These are phyloP conservation scores for Stagonosporopsis cucurbitacearum DNA, from an alignment of 2,329 filamentous ascomycete genomes.

Conservation along the genomic window DNA sequence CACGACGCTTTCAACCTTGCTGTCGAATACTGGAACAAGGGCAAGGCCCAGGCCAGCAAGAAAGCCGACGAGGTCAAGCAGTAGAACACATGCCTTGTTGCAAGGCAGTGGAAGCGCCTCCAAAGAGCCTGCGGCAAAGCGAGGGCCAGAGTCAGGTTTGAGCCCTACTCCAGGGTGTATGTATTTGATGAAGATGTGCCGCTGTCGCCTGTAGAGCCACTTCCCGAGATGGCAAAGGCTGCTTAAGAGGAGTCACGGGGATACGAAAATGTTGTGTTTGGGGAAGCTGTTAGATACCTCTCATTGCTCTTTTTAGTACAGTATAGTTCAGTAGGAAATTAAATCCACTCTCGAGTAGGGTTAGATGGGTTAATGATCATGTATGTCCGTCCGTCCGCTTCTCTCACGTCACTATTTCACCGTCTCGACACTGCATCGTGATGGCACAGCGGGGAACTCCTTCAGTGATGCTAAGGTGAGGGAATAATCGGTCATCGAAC, in stretches of 20 bases:
- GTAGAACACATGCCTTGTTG: slow-evolving; percentile 21
- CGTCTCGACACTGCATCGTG: background rate
- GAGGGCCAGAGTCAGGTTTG: background rate
- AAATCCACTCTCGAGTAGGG: slow-evolving; percentile 3
- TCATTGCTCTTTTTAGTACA: slow-evolving; percentile 10
- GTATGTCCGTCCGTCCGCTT: background rate
- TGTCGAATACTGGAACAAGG: slow-evolving; percentile 41
- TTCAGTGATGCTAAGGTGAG: background rate
- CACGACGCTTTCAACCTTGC: slow-evolving; percentile 43
- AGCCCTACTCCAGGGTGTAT: background rate
- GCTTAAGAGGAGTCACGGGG: background rate
- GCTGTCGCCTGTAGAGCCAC: background rate
- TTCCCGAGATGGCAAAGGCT: background rate
- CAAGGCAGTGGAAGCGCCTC: background rate
- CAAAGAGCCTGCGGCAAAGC: background rate
- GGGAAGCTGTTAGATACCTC: slow-evolving; percentile 22
- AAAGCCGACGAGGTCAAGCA: slow-evolving; percentile 47
- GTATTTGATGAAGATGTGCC: slow-evolving; percentile 3
- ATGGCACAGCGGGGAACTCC: background rate
- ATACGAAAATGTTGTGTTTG: background rate
- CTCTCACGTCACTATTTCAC: background rate
- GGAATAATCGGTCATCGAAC: slow-evolving; percentile 49
- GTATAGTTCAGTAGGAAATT: background rate
- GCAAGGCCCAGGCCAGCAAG: slow-evolving; percentile 42
- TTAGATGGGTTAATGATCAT: slow-evolving; percentile 17